Evolutionary conservation across 176 grass and related monocot species (phyloP), one percentile per base, ranked within the genome.

Genomic region (Zizania latifolia): DNA sequence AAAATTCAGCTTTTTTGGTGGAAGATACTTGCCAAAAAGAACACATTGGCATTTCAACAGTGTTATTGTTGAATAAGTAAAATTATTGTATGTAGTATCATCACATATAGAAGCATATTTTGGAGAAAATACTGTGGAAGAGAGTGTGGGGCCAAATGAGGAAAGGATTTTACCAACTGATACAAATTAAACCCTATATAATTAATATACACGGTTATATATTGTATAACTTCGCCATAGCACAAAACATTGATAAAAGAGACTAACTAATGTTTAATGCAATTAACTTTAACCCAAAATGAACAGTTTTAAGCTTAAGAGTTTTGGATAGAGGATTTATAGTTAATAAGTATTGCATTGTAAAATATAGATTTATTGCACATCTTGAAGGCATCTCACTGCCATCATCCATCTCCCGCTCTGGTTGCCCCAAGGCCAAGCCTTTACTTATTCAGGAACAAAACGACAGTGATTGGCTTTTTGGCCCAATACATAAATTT

Each of bases 391-490:
- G 23, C 10, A 81, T 40, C 26, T n/a, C 2, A 0, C 38, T 58
- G 23, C n/a, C n/a, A n/a, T n/a, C n/a, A n/a, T n/a, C 10, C 32
- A 32, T 79, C 54, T 74, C 69, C 50, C 37, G 8, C 76, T 30
- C 55, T 24, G 58, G 66, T 50, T 3, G 13, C 51, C 40, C 27
- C 53, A 27, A 1, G 7, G n/a, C 46, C 17, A 51, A 51, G 41
- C 33, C 48, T 69, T 44, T 37, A 63, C 55, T 29, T 63, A 71
- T 71, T 57, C 55, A 63, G 23, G 66, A 36, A 70, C 56, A 65
- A 86, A 79, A 68, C 13, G 16, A 51, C 63, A 54, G 9, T 3
- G 58, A 44, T 39, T 6, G 58, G 7, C 46, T 72, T 77, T 72
- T 59, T n/a, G 36, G 43, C 34, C 32, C 27, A 53, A 33, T 36